phyloP scores from a whole-genome alignment of 768 basidiomycete genomes.

The Phylloporus sp. region DNA sequence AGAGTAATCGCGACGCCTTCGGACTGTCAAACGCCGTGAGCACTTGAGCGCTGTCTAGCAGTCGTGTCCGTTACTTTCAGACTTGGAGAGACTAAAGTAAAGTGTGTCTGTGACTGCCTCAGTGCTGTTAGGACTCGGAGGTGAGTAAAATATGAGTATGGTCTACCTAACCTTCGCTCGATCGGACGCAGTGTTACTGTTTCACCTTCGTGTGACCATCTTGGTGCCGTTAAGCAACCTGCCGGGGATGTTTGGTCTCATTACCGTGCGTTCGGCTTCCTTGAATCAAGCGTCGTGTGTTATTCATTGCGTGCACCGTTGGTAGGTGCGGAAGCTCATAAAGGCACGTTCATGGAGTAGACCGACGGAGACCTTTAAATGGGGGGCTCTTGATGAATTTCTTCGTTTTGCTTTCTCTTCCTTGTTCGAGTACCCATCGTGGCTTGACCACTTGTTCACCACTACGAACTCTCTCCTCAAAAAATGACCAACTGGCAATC shows the following conservation, averaged over 20 bases:
- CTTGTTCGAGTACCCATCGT: not conserved
- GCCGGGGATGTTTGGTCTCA: conserved; percentile 3
- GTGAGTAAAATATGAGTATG: conserved; percentile 2
- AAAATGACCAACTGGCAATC: conserved; percentile 42
- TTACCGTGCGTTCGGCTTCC: conserved; percentile 19
- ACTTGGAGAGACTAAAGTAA: not conserved
- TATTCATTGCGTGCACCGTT: conserved; percentile 1
- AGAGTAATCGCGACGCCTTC: conserved; percentile 17
- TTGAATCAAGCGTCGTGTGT: conserved; percentile 4
- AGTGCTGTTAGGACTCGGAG: not conserved
- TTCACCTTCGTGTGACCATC: conserved; percentile 11
- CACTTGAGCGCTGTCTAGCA: not conserved
- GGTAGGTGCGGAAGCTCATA: conserved; percentile 14
- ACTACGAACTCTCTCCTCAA: not conserved
- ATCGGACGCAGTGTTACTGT: conserved; percentile 5
- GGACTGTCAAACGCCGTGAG: conserved; percentile 7
- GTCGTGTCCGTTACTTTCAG: not conserved
- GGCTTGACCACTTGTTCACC: not conserved
- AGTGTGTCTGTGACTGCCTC: too few relatives aligned
- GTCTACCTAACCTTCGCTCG: not conserved
- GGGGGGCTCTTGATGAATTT: not conserved
- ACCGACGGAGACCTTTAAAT: conserved; percentile 11
- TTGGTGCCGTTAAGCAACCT: conserved; percentile 18
- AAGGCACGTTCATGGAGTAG: conserved; percentile 1
- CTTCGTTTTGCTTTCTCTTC: not conserved